Evolutionary conservation across 2,329 filamentous ascomycete genomes (phyloP), one percentile per base, ranked within the genome.

Genomic region (Fusarium sp.): DNA sequence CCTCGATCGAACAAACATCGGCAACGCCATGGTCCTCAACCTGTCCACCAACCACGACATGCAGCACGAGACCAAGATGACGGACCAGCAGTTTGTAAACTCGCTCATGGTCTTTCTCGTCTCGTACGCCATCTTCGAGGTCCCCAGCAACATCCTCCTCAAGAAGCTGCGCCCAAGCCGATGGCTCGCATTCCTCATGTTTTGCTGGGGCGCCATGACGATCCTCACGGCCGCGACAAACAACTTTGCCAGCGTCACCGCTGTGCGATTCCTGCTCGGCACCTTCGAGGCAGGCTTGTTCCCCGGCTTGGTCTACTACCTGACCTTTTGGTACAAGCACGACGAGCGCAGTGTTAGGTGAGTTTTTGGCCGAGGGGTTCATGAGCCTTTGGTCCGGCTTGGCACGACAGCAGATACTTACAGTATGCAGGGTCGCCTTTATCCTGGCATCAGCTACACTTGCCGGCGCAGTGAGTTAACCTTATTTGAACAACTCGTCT

Each of bases 311-410:
- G 88, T 90, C 0, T 84, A 91, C 81, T 94, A 94, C 75, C 84
- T 95, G 57, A 94, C 93, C 0, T 90, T 94, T 71, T 95, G 93
- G 87, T 95, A 95, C 81, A 91, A 88, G 52, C 89, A 90, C 74
- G 87, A 90, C 20, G 93, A 95, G 82, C 87, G 93, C 5, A 92
- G 92, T 25, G 83, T 94, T n/a, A 88, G 82, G 80, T 82, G 63
- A 71, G 80, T 77, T 23, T 48, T 32, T 3, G 30, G 56, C 4
- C 23, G 43, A 48, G 43, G 43, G 43, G 43, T 27, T 41, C 18
- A 52, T 27, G 14, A 27, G 45, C n/a, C 68, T 68, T 52, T 62
- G 34, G 20, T 66, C 35, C 45, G 20, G 56, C 48, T 59, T 70
- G 54, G 25, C 68, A 34, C 41, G 18, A 30, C 25, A 50, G 34